phyloP scores from a whole-genome alignment of 345 rosid species.

The Salix suchowensis region DNA sequence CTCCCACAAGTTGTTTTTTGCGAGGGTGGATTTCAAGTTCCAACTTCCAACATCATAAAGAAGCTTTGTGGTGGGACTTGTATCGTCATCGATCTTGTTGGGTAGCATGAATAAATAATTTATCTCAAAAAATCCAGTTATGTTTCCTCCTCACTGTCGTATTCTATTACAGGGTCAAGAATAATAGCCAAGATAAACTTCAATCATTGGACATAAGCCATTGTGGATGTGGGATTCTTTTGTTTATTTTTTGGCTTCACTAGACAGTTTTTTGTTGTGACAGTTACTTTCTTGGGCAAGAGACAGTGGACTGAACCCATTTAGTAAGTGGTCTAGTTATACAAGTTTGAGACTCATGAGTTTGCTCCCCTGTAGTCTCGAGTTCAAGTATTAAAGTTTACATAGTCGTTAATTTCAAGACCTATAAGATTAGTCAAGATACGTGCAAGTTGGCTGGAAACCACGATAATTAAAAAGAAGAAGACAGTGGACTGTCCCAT shows the following conservation, averaged over 20 bases:
- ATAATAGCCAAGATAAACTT: neutral
- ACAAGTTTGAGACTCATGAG: too few relatives aligned
- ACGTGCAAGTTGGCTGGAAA: too few relatives aligned
- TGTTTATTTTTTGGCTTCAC: neutral
- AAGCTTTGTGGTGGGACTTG: neutral
- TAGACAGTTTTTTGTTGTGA: neutral
- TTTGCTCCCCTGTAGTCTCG: too few relatives aligned
- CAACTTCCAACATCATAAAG: too few relatives aligned
- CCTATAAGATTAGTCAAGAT: too few relatives aligned
- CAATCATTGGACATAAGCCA: neutral
- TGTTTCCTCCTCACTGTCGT: neutral
- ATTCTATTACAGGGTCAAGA: neutral
- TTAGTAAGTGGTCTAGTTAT: too few relatives aligned
- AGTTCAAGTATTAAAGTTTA: too few relatives aligned
- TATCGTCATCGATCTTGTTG: neutral
- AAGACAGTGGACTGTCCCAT: constrained; percentile 1
- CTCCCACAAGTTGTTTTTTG: neutral
- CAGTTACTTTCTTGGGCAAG: neutral
- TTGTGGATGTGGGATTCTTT: neutral
- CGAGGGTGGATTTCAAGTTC: constrained; percentile 1
- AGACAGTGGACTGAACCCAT: neutral
- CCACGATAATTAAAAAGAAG: too few relatives aligned
- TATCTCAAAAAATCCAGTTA: neutral
- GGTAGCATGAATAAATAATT: neutral
- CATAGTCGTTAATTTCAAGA: too few relatives aligned